phyloP scores from a whole-genome alignment of 1,139 yeast genomes.

The Saccharomycopsis crataegensis region DNA sequence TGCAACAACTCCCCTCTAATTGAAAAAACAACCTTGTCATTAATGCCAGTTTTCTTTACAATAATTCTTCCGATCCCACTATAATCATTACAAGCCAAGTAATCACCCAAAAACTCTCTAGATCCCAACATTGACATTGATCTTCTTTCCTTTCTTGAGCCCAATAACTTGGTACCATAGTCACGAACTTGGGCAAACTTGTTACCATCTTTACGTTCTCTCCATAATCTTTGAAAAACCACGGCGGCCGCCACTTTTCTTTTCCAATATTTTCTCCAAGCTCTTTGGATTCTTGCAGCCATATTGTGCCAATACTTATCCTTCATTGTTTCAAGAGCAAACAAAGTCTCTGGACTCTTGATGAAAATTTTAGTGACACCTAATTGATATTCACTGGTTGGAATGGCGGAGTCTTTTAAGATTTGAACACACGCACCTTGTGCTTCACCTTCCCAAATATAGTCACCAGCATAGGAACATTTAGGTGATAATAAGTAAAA shows the following conservation, averaged over 20 bases:
- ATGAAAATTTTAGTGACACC: slow-evolving; percentile 95
- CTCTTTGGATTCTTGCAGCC: slow-evolving; percentile 97
- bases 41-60: slow-evolving; percentile 58
- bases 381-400: slow-evolving; percentile 75
- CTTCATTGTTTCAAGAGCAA: slow-evolving; percentile 93
- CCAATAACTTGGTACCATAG: slow-evolving; percentile 62
- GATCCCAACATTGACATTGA: slow-evolving; percentile 81
- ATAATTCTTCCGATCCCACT: slow-evolving; percentile 65
- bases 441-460: slow-evolving; percentile 88
- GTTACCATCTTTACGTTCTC: slow-evolving; percentile 73
- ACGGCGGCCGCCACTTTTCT: slow-evolving; percentile 85
- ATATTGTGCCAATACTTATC: slow-evolving; percentile 97
- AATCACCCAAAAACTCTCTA: slow-evolving; percentile 92
- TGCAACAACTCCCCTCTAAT: slow-evolving; percentile 71
- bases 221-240: slow-evolving; percentile 78
- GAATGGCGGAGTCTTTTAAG: slow-evolving; percentile 72
- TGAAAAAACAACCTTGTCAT: slow-evolving; percentile 70
- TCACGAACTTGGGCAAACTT: slow-evolving; percentile 79
- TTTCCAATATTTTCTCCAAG: slow-evolving; percentile 82
- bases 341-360: slow-evolving; percentile 94
- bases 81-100: slow-evolving; percentile 72
- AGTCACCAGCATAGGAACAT: slow-evolving; percentile 98
- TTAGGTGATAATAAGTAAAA: slow-evolving; percentile 81
- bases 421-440: slow-evolving; percentile 75
- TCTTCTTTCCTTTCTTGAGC: slow-evolving; percentile 82